Conservation (phyloP, 768 basidiomycete species). For the Lactifluus volemus region DNA sequence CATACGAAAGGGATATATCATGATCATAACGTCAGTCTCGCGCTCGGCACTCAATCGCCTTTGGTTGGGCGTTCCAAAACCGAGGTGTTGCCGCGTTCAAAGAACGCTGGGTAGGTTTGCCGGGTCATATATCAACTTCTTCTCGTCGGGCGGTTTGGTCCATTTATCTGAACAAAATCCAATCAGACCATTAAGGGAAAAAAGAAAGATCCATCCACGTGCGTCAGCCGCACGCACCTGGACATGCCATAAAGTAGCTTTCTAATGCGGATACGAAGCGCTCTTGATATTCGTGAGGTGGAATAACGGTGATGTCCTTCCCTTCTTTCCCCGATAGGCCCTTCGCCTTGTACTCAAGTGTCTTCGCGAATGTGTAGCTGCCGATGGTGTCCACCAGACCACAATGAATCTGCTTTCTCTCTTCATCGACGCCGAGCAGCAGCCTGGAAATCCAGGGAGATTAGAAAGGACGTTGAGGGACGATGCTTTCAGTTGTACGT, state of each 20-base stretch:
- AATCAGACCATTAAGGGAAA: background rate
- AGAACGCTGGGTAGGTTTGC: constrained; percentile 28
- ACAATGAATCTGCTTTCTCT: constrained; percentile 58
- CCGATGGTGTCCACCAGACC: constrained; percentile 84
- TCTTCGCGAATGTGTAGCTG: constrained; percentile 81
- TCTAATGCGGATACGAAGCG: constrained; percentile 66
- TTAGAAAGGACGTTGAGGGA: background rate
- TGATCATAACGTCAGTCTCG: background rate
- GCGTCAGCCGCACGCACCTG: constrained; percentile 37
- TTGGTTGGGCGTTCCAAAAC: background rate
- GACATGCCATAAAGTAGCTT: constrained; percentile 69
- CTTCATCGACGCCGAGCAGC: constrained; percentile 63
- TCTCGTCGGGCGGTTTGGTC: constrained; percentile 30
- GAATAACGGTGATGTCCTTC: constrained; percentile 73
- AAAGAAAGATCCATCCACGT: no score
- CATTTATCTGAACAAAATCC: constrained; percentile 28
- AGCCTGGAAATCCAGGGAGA: constrained; percentile 34
- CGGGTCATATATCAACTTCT: constrained; percentile 23
- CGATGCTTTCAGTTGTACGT: constrained; percentile 21
- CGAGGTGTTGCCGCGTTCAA: constrained; percentile 11
- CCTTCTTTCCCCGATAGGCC: constrained; percentile 46
- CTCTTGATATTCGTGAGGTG: constrained; percentile 71
- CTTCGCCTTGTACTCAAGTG: constrained; percentile 80
- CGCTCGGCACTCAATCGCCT: background rate
- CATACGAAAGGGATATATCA: background rate